A percentile compares a stretch with the other conserved stretches of the same genome.
Conservation (phyloP, 345 rosid genomes). For the Populus alba region DNA sequence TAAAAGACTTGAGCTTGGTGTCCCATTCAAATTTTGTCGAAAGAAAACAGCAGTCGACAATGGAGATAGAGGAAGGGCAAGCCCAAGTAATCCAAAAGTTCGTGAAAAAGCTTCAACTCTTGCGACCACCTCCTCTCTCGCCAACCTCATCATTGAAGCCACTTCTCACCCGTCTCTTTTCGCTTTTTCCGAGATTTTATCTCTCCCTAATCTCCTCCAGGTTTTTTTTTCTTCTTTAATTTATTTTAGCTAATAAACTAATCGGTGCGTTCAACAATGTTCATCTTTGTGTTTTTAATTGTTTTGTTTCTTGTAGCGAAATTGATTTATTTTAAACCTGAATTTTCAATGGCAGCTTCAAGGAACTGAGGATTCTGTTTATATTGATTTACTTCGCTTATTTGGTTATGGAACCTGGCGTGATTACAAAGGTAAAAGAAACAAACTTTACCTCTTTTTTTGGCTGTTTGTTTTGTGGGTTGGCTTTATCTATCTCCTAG, state of each 20-base stretch:
- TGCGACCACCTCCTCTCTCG: background rate
- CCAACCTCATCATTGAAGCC: conserved; percentile 7
- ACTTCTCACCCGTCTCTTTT: conserved; percentile 24
- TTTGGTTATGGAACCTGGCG: conserved; percentile 20
- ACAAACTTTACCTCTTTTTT: background rate
- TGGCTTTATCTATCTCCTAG: background rate
- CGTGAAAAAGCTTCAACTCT: conserved; percentile 35
- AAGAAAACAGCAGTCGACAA: background rate
- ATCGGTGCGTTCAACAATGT: background rate
- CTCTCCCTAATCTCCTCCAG: conserved; percentile 15
- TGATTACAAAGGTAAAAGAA: conserved; percentile 16
- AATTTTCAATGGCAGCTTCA: conserved; percentile 3
- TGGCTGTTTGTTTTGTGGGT: background rate
- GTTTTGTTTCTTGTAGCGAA: background rate
- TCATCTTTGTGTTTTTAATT: no score
- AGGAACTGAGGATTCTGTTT: conserved; percentile 13
- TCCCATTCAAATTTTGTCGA: background rate
- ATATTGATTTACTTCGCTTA: conserved; percentile 14
- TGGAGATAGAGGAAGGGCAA: conserved; percentile 47
- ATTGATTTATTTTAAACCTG: background rate
- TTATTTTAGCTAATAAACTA: background rate
- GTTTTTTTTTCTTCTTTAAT: background rate
- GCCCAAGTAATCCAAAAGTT: conserved; percentile 33
- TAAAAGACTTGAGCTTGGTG: background rate
- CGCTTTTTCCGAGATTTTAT: conserved; percentile 22